Evolutionary conservation across 2,329 filamentous ascomycete species (phyloP).

Genomic region (Kalmusia sp.): DNA sequence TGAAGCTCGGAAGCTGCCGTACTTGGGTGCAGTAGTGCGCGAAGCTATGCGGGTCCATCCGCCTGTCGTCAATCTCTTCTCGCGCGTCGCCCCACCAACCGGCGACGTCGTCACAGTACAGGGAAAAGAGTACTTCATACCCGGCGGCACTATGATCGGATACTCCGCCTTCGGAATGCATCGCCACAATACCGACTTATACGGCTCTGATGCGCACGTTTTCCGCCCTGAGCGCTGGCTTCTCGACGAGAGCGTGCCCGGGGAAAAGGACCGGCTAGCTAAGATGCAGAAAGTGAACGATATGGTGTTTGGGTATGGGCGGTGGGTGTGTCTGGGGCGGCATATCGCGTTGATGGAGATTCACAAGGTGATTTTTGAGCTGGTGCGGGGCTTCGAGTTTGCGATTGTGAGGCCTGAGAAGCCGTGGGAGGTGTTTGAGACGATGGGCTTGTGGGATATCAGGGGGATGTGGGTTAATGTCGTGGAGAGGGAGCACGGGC

Average conservation of each 20-base stretch:
- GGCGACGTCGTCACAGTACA: slow-evolving; percentile 42
- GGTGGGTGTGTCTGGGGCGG: slow-evolving; percentile 21
- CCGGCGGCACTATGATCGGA: slow-evolving; percentile 43
- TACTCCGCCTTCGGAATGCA: slow-evolving; percentile 44
- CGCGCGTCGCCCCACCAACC: slow-evolving; percentile 35
- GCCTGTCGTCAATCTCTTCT: slow-evolving; percentile 43
- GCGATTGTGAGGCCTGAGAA: too few relatives aligned
- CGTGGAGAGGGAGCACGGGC: too few relatives aligned
- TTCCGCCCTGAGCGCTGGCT: slow-evolving; percentile 61
- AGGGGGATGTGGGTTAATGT: too few relatives aligned
- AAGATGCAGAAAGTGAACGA: slow-evolving; percentile 20
- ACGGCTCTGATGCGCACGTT: slow-evolving; percentile 50
- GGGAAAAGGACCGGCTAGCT: slow-evolving; percentile 36
- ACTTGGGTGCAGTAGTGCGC: slow-evolving; percentile 56
- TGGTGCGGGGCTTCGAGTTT: too few relatives aligned
- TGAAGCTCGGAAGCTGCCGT: slow-evolving; percentile 51
- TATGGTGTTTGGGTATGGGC: slow-evolving; percentile 25
- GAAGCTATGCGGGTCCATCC: slow-evolving; percentile 57
- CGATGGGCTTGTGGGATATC: too few relatives aligned
- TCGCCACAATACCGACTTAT: slow-evolving; percentile 36
- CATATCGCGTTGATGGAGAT: slow-evolving; percentile 24
- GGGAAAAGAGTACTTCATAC: slow-evolving; percentile 37
- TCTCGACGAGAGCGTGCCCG: too few relatives aligned
- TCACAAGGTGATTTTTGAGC: slow-evolving; percentile 33
- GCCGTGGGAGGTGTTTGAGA: too few relatives aligned